Percentiles rank a stretch among this genome's conserved stretches.
These are phyloP conservation scores for Cichorium intybus DNA, from an alignment of 140 eudicot genomes.

Conservation along the genomic window DNA sequence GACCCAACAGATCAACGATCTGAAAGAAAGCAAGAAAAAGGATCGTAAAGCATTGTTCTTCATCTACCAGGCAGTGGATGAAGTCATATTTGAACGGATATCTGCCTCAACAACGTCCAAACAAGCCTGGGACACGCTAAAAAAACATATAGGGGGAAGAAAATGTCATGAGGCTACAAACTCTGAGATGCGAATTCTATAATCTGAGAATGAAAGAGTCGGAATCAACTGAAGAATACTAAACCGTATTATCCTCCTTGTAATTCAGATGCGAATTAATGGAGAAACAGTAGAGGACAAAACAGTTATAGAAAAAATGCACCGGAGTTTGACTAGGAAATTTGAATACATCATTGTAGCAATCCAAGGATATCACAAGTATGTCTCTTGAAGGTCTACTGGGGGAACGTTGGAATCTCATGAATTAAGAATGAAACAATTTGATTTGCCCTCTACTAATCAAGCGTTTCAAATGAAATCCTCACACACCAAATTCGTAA, in stretches of 20 bases:
- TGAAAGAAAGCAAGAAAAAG: not conserved
- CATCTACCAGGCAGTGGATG: not conserved
- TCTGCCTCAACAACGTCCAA: not conserved
- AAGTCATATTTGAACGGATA: not conserved
- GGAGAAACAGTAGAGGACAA: not conserved
- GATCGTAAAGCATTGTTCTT: not conserved
- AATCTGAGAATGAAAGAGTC: too few species aligned
- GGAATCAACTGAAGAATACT: not conserved
- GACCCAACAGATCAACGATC: too few species aligned
- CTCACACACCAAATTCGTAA: too few species aligned
- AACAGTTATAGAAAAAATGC: not conserved
- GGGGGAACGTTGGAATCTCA: too few species aligned
- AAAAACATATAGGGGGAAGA: not conserved
- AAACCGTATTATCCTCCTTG: not conserved
- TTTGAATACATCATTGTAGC: too few species aligned
- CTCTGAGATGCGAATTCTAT: not conserved
- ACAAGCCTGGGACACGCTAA: not conserved
- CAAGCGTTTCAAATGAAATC: too few species aligned
- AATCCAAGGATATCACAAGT: too few species aligned
- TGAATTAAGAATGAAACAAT: too few species aligned
- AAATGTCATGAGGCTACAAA: not conserved
- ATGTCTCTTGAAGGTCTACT: too few species aligned
- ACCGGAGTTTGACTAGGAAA: not conserved
- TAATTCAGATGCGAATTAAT: not conserved
- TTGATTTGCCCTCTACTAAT: too few species aligned